Base-by-base conservation (phyloP, 768 basidiomycete genomes). In the Rhodotorula toruloides region DNA sequence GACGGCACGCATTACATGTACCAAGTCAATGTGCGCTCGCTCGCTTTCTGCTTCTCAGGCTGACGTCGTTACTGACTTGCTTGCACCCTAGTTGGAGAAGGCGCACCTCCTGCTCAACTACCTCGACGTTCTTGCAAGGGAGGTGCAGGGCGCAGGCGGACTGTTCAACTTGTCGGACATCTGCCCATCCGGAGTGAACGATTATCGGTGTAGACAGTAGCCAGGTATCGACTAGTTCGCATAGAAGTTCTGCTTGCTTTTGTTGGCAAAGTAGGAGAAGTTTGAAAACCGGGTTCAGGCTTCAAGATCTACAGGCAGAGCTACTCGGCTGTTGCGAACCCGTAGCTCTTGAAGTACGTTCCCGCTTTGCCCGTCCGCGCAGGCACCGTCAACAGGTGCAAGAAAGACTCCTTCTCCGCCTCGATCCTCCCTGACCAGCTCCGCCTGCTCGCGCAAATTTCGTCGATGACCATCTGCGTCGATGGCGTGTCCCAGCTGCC, bases 41-140 rank as follows among this genome's bases (percentile, higher is more conserved):
- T 39, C 16, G 13, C 50, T 25, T 22, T 39, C 39, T 13, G 7
- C 5, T 39, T 12, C 22, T 54, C 37, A 12, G 2, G 7, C 36
- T 19, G 25, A n/a, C 52, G 6, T 37, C 52, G 36, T 36, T 54
- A 4, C 52, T 16, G 21, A 11, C 11, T 25, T 54, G 31, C 21
- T 21, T 8, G 32, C 36, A 10, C 22, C 25, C 32, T 25, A 53
- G 12, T 53, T 61, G 39, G 59, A 61, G 19, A 61, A 61, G 39
- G 59, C 34, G 6, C 39, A 53, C 37, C 25, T 61, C 49, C 50
- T 61, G 13, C 59, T 61, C 59, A 61, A 61, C 50, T 42, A 53
- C 14, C 49, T 61, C 22, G 59, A 61, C 21, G 25, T n/a, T n/a
- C n/a, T n/a, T n/a, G n/a, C n/a, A n/a, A n/a, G n/a, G n/a, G n/a